phyloP scores from a whole-genome alignment of 75 land plant genomes.

The Pinus taeda region DNA sequence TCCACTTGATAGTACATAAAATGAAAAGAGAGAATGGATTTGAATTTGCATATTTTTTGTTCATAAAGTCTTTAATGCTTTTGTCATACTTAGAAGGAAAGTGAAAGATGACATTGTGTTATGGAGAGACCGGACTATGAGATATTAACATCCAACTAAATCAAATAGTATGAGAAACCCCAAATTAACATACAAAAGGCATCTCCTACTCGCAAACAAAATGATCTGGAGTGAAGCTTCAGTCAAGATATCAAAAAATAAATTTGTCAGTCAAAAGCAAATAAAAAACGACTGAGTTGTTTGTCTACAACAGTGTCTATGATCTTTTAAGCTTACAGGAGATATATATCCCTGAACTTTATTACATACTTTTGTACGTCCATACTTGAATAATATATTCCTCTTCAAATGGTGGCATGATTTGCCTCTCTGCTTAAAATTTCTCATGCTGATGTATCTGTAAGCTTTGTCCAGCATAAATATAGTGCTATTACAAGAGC shows the following conservation, averaged over 20 bases:
- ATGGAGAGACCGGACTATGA: not conserved
- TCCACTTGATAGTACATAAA: not conserved
- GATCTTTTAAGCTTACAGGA: not conserved
- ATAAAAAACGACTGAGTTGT: not conserved
- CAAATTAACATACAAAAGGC: not conserved
- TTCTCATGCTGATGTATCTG: not conserved
- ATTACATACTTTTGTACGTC: not conserved
- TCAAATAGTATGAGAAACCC: not conserved
- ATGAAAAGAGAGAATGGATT: not conserved
- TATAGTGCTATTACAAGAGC: too few species aligned
- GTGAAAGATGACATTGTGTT: not conserved
- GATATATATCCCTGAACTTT: not conserved
- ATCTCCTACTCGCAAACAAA: not conserved
- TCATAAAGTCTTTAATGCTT: not conserved
- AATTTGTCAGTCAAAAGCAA: not conserved
- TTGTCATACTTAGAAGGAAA: not conserved
- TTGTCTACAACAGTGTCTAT: not conserved
- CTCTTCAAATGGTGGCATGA: not conserved
- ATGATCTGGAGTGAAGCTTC: not conserved
- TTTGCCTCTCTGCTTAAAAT: not conserved
- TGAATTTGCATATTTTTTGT: not conserved
- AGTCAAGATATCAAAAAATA: not conserved
- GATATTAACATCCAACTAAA: not conserved
- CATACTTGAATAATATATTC: not conserved
- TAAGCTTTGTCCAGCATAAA: too few species aligned